phyloP scores from a whole-genome alignment of 1,284 basidiomycete genomes.

The Microbotryum intermedium region DNA sequence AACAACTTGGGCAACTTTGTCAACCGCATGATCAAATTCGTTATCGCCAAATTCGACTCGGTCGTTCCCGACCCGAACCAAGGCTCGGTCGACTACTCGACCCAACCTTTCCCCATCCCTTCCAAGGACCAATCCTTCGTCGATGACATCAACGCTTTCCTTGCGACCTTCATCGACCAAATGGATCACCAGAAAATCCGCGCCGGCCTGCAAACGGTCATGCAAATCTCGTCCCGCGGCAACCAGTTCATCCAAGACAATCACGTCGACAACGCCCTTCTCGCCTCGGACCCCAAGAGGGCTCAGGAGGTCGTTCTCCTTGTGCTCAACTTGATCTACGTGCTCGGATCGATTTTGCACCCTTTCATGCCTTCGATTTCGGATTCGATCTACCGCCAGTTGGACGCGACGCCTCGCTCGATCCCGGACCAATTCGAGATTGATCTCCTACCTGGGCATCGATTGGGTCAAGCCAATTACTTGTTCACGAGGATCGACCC shows the following conservation, averaged over 20 bases:
- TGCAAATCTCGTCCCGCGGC: constrained; percentile 84
- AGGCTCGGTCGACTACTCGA: constrained; percentile 52
- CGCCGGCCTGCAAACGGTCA: constrained; percentile 73
- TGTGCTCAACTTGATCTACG: constrained; percentile 87
- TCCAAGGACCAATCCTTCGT: constrained; percentile 72
- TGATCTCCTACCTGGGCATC: constrained; percentile 81
- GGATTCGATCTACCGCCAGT: constrained; percentile 70
- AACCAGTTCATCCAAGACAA: constrained; percentile 91
- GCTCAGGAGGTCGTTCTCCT: constrained; percentile 85
- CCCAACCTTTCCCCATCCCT: constrained; percentile 42
- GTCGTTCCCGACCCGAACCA: constrained; percentile 59
- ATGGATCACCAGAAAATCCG: constrained; percentile 92
- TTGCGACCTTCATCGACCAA: constrained; percentile 72
- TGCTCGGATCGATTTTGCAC: constrained; percentile 73
- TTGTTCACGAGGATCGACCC: constrained; percentile 93
- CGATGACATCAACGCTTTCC: constrained; percentile 65
- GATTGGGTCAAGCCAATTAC: constrained; percentile 75
- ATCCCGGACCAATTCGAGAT: constrained; percentile 59
- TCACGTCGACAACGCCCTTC: constrained; percentile 82
- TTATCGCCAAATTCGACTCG: constrained; percentile 74
- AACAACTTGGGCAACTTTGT: constrained; percentile 99
- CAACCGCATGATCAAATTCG: constrained; percentile 86
- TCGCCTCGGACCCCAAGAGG: constrained; percentile 67
- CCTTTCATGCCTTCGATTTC: constrained; percentile 96
- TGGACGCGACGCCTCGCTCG: constrained; percentile 77